Evolutionary conservation across 148 eudicot genomes (phyloP).

Genomic region (Suaeda aralocaspica): DNA sequence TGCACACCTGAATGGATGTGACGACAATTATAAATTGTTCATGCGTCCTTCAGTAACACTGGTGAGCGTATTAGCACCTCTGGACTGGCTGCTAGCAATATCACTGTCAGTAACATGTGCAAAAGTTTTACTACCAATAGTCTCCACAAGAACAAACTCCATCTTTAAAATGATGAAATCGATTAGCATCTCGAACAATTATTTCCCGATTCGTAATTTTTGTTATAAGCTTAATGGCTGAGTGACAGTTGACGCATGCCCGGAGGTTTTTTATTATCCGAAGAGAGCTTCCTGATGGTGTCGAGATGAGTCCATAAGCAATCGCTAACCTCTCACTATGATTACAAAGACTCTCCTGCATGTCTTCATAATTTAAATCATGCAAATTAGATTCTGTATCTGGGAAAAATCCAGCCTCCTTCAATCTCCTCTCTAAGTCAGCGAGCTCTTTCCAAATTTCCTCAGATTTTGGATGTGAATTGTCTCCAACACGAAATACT

Average conservation of each 20-base stretch:
- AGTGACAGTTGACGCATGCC: conserved; percentile 51
- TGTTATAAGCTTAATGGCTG: conserved; percentile 47
- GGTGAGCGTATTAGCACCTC: too few species aligned
- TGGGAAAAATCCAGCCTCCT: conserved; percentile 48
- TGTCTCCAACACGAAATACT: conserved; percentile 51
- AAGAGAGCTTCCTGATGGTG: conserved; percentile 43
- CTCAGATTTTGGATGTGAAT: conserved; percentile 50
- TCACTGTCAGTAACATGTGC: background rate
- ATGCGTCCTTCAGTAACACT: too few species aligned
- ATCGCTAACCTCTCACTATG: conserved; percentile 56
- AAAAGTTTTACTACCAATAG: background rate
- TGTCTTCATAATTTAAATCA: conserved; percentile 55
- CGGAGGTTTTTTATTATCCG: conserved; percentile 44
- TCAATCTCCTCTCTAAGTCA: conserved; percentile 39
- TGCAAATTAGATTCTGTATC: conserved; percentile 54
- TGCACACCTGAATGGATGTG: too few species aligned
- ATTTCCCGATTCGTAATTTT: conserved; percentile 39
- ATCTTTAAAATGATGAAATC: conserved; percentile 55
- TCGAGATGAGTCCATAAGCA: conserved; percentile 50
- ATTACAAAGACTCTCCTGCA: conserved; percentile 40
- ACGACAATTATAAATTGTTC: too few species aligned
- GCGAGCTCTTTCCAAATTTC: conserved; percentile 44
- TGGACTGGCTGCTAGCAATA: background rate
- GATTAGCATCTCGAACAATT: conserved; percentile 48
- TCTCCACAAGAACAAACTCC: conserved; percentile 40